A percentile compares a stretch with the other conserved stretches of the same genome.
phyloP scores from a whole-genome alignment of 2,329 filamentous ascomycete species.

The Setomelanomma holmii region DNA sequence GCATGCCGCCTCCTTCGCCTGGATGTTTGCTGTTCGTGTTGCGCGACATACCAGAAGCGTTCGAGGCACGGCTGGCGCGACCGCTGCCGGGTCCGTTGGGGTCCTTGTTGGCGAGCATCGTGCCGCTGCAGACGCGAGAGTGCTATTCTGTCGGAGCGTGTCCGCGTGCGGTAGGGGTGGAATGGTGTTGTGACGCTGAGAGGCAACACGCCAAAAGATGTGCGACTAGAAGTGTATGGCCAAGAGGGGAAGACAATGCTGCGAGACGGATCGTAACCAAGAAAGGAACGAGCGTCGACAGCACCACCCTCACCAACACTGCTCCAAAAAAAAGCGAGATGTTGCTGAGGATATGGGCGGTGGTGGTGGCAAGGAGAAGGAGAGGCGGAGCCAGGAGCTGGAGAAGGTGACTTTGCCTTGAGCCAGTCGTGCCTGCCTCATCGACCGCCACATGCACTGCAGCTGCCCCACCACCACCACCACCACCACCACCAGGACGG shows the following conservation, averaged over 20 bases:
- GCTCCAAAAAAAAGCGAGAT: slow-evolving; percentile 21
- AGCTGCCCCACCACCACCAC: slow-evolving; percentile 8
- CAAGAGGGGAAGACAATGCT: slow-evolving; percentile 26
- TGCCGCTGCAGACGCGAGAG: slow-evolving; percentile 24
- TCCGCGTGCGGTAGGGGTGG: background rate
- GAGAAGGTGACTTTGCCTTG: slow-evolving; percentile 5
- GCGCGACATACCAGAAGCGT: slow-evolving; percentile 50
- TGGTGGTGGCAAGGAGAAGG: slow-evolving; percentile 13
- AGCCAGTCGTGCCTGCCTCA: slow-evolving; percentile 12
- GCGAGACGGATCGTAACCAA: slow-evolving; percentile 27
- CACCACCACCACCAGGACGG: slow-evolving; percentile 4
- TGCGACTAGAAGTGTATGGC: slow-evolving; percentile 23
- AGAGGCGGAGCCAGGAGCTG: background rate
- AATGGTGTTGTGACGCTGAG: slow-evolving; percentile 9
- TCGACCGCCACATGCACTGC: slow-evolving; percentile 1
- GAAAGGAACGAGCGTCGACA: slow-evolving; percentile 21
- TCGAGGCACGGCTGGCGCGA: slow-evolving; percentile 56
- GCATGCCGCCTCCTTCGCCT: slow-evolving; percentile 21
- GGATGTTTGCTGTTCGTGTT: slow-evolving; percentile 38
- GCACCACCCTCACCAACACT: slow-evolving; percentile 17
- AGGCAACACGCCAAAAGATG: slow-evolving; percentile 18
- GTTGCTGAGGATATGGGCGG: slow-evolving; percentile 21
- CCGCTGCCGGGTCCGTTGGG: slow-evolving; percentile 51
- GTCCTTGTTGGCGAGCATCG: slow-evolving; percentile 55
- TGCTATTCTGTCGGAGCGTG: background rate